Conservation (phyloP, 345 rosid species). For the Iberis pinnata region DNA sequence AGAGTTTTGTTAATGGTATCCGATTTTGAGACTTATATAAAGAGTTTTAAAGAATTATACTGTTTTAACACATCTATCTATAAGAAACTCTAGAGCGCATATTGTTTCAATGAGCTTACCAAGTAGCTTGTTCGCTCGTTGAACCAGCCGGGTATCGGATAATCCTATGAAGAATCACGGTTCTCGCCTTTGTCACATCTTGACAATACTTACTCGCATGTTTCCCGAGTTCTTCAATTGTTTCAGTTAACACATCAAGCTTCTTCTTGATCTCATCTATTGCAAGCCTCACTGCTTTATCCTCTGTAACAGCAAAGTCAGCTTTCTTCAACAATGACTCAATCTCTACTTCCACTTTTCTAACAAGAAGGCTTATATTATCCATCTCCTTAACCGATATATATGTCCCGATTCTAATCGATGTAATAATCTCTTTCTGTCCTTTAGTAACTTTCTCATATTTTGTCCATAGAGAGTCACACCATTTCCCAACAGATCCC, state of each 20-base stretch:
- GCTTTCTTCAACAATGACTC: slow-evolving; percentile 48
- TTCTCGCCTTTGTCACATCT: slow-evolving; percentile 67
- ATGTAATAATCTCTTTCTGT: slow-evolving; percentile 42
- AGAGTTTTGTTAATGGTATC: no score
- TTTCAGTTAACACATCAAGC: slow-evolving; percentile 45
- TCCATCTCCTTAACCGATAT: slow-evolving; percentile 66
- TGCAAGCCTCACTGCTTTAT: slow-evolving; percentile 49
- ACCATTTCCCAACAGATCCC: slow-evolving; percentile 78
- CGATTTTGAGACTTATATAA: no score
- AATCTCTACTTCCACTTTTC: slow-evolving; percentile 45
- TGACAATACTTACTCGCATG: slow-evolving; percentile 63
- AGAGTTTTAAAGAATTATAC: no score
- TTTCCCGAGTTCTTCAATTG: slow-evolving; percentile 48
- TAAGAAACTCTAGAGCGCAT: no score
- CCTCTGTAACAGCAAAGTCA: slow-evolving; percentile 47
- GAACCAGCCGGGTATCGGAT: slow-evolving; percentile 34
- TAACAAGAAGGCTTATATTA: slow-evolving; percentile 46
- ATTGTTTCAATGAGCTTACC: slow-evolving; percentile 16
- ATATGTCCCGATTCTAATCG: slow-evolving; percentile 43
- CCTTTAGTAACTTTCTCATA: slow-evolving; percentile 53
- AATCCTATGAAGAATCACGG: slow-evolving; percentile 57
- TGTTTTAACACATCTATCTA: no score
- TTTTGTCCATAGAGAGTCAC: slow-evolving; percentile 49
- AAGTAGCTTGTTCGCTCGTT: slow-evolving; percentile 27
- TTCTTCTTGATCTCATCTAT: slow-evolving; percentile 81